A percentile compares a stretch with the other conserved stretches of the same genome.
Evolutionary conservation across 2,329 filamentous ascomycete species (phyloP).

Genomic region (Calonectria multiphialidica): DNA sequence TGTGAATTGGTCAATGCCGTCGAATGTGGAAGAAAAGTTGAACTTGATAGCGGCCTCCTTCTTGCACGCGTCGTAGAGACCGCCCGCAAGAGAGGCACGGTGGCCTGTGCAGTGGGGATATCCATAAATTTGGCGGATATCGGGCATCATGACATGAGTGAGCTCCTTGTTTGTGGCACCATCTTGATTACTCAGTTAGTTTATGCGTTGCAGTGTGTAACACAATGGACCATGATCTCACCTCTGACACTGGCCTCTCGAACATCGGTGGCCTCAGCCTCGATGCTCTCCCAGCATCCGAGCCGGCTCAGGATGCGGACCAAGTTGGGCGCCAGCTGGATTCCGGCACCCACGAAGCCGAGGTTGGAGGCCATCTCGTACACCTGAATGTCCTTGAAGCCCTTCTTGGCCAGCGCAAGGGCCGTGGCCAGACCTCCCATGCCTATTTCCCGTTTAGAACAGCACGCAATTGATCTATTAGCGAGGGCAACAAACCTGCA

Average conservation of each 20-base stretch:
- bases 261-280: constrained; percentile 77
- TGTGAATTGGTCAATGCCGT: constrained; percentile 68
- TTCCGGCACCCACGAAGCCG: constrained; percentile 86
- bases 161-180: constrained; percentile 78
- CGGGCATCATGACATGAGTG: constrained; percentile 75
- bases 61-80: constrained; percentile 78
- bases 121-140: constrained; percentile 76
- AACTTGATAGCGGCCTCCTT: constrained; percentile 74
- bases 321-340: constrained; percentile 87
- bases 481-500: constrained; percentile 53
- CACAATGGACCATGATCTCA: constrained; percentile 44
- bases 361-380: constrained; percentile 80
- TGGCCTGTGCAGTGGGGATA: constrained; percentile 87
- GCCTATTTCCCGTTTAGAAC: constrained; percentile 57
- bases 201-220: no score
- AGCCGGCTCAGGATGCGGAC: constrained; percentile 80
- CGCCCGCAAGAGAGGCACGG: constrained; percentile 76
- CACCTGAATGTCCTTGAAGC: constrained; percentile 79
- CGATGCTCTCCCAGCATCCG: constrained; percentile 80
- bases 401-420: constrained; percentile 80
- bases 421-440: constrained; percentile 84
- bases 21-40: constrained; percentile 71
- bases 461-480: no score
- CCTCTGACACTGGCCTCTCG: constrained; percentile 79
- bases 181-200: constrained; percentile 54